Percentiles rank a stretch among this genome's conserved stretches.
phyloP scores from a whole-genome alignment of 805 yeast genomes.

The Kuraishia molischiana region DNA sequence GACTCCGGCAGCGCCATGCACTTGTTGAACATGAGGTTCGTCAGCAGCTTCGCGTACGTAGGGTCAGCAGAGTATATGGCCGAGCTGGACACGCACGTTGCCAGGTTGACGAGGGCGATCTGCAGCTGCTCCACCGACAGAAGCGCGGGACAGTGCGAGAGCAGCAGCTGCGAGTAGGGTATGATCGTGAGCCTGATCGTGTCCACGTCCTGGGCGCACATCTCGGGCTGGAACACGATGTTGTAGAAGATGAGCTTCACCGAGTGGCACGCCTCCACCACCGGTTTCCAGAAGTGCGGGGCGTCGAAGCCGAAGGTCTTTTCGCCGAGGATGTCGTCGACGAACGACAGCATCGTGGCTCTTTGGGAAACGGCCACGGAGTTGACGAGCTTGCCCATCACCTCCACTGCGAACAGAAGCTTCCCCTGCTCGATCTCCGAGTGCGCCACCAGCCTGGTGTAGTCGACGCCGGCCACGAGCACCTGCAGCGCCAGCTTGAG shows the following conservation, averaged over 20 bases:
- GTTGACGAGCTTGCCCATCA: conserved; percentile 33
- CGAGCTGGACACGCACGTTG: conserved; percentile 29
- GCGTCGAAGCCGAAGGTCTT: conserved; percentile 12
- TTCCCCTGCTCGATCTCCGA: conserved; percentile 20
- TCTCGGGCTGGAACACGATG: conserved; percentile 1
- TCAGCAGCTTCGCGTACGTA: conserved; percentile 22
- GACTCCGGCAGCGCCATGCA: conserved; percentile 18
- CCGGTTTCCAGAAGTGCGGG: conserved; percentile 9
- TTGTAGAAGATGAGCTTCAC: conserved; percentile 30
- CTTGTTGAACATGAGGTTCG: conserved; percentile 29
- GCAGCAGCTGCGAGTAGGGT: conserved; percentile 34
- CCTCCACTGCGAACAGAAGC: conserved; percentile 33
- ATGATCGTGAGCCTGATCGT: conserved; percentile 12
- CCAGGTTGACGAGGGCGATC: conserved; percentile 47
- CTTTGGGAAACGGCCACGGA: conserved; percentile 25
- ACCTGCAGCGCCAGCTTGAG: conserved; percentile 18
- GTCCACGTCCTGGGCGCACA: conserved; percentile 12
- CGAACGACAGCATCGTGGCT: conserved; percentile 14
- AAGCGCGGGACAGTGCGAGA: conserved; percentile 45
- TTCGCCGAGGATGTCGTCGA: conserved; percentile 13
- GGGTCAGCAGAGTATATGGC: conserved; percentile 19
- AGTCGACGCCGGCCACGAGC: conserved; percentile 16
- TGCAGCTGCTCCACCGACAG: conserved; percentile 45
- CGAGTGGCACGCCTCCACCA: conserved; percentile 59
- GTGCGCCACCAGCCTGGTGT: conserved; percentile 17